phyloP scores from a whole-genome alignment of 768 basidiomycete species.

The Leccinum longicurvipes region DNA sequence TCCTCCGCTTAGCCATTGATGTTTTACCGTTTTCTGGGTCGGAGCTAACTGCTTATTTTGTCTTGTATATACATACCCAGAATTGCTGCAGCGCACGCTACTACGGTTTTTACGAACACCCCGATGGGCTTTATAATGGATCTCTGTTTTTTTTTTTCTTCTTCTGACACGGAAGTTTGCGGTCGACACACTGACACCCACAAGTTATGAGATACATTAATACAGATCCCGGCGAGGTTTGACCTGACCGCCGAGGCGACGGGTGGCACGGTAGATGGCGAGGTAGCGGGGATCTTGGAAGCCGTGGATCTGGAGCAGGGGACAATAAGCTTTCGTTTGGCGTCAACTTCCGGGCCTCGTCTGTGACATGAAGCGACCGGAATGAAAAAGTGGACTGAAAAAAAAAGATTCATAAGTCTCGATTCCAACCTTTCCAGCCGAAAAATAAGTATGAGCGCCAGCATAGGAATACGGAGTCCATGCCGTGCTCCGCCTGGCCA shows the following conservation, averaged over 20 bases:
- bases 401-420: background rate
- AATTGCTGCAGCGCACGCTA: conserved; percentile 6
- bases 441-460: no score
- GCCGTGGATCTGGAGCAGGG: conserved; percentile 8
- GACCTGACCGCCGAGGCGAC: conserved; percentile 10
- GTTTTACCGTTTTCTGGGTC: conserved; percentile 9
- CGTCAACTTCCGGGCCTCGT: no score
- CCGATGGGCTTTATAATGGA: conserved; percentile 2
- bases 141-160: background rate
- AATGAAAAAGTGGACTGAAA: background rate
- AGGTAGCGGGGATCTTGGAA: conserved; percentile 22
- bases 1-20: conserved; percentile 11
- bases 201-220: conserved; percentile 2
- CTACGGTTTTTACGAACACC: background rate
- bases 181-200: background rate
- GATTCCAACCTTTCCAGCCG: background rate
- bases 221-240: background rate
- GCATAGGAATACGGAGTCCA: background rate
- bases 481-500: conserved; percentile 8
- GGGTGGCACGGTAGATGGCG: background rate
- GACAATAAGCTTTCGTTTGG: conserved; percentile 12
- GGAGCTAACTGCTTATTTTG: conserved; percentile 6
- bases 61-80: conserved; percentile 27
- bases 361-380: background rate
- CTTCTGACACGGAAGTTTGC: background rate